Conservation (phyloP, 306 rosid genomes). For the Medicago arabica region DNA sequence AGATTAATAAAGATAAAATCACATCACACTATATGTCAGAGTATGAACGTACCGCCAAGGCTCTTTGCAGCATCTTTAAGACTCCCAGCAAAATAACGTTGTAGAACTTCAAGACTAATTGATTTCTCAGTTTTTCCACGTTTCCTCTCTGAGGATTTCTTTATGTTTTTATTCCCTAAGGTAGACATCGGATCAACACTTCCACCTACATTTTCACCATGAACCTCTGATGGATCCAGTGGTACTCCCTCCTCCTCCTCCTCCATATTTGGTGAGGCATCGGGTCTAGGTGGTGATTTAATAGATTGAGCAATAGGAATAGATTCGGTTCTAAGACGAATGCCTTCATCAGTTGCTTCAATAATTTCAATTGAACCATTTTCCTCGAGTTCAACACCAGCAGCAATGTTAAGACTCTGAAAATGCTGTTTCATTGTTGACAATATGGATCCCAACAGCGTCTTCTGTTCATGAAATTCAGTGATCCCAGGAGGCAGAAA, state of each 20-base stretch:
- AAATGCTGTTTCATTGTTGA: conserved; percentile 78
- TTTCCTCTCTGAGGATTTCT: conserved; percentile 72
- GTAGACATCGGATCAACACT: conserved; percentile 47
- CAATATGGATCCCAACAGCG: conserved; percentile 73
- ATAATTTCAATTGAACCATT: conserved; percentile 63
- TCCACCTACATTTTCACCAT: conserved; percentile 44
- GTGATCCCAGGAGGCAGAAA: conserved; percentile 74
- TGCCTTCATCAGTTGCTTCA: conserved; percentile 60
- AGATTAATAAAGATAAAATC: conserved; percentile 15
- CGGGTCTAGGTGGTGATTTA: conserved; percentile 51
- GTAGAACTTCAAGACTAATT: conserved; percentile 86
- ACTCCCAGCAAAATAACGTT: conserved; percentile 90
- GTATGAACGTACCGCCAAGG: conserved; percentile 79
- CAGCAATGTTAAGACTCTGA: conserved; percentile 83
- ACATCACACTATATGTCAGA: conserved; percentile 13
- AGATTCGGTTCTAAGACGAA: conserved; percentile 58
- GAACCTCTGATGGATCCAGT: conserved; percentile 46
- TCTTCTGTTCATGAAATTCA: conserved; percentile 59
- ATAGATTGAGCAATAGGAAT: conserved; percentile 48
- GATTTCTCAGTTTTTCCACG: conserved; percentile 97
- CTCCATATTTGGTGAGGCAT: conserved; percentile 48
- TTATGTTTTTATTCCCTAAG: conserved; percentile 54
- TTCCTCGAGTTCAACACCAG: conserved; percentile 71
- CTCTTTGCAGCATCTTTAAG: conserved; percentile 99
- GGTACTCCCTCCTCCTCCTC: conserved; percentile 54